phyloP scores from a whole-genome alignment of 2,329 filamentous ascomycete species.

The Fusarium sp. region DNA sequence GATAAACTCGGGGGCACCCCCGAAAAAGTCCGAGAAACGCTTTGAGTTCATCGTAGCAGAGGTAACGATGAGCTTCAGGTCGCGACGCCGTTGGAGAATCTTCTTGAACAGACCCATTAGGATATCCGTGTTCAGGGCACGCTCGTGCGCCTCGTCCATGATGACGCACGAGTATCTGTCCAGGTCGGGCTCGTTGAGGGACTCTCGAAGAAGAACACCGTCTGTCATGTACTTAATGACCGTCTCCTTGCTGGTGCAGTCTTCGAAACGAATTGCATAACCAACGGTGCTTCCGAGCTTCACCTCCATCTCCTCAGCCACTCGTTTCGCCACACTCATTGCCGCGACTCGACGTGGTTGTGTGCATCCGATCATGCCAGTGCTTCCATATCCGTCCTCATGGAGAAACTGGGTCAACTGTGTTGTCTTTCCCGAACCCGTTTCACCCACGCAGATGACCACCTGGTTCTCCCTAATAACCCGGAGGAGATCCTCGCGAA shows the following conservation, averaged over 20 bases:
- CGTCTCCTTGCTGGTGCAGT: conserved; percentile 95
- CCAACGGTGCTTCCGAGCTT: conserved; percentile 86
- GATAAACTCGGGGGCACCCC: conserved; percentile 93
- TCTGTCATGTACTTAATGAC: conserved; percentile 99
- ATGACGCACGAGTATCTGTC: conserved; percentile 98
- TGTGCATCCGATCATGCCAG: conserved; percentile 93
- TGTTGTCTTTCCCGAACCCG: conserved; percentile 96
- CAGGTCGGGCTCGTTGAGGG: conserved; percentile 87
- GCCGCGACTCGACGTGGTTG: conserved; percentile 95
- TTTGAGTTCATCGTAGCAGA: conserved; percentile 99
- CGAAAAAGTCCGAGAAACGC: conserved; percentile 94
- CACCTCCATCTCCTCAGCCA: conserved; percentile 98
- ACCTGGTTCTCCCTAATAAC: conserved; percentile 98
- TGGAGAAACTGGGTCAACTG: conserved; percentile 95
- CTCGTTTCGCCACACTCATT: conserved; percentile 98
- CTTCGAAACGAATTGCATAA: conserved; percentile 97
- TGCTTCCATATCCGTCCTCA: conserved; percentile 89
- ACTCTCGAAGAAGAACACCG: conserved; percentile 91
- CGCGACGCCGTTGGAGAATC: conserved; percentile 84
- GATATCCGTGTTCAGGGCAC: conserved; percentile 95
- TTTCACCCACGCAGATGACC: conserved; percentile 95
- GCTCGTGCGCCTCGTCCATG: conserved; percentile 99
- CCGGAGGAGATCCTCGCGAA: conserved; percentile 87
- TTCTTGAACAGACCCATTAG: conserved; percentile 98
- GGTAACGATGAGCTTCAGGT: conserved; percentile 95